Conservation (phyloP, 2,329 filamentous ascomycete genomes). For the Aspergillus bombycis region DNA sequence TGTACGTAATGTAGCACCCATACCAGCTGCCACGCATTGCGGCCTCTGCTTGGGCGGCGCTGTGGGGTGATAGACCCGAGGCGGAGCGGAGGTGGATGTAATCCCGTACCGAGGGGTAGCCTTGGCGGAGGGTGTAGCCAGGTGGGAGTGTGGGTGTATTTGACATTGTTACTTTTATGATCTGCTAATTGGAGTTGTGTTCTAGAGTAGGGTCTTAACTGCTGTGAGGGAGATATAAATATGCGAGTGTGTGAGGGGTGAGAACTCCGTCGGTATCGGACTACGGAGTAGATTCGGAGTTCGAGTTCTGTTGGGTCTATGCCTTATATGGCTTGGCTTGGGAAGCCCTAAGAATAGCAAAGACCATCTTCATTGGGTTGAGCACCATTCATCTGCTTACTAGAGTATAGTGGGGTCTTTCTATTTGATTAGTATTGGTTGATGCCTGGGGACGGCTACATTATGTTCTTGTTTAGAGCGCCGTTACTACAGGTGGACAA, state of each 20-base stretch:
- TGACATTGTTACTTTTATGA: neutral
- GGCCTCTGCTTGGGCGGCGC: conserved; percentile 39
- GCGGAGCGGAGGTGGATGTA: conserved; percentile 45
- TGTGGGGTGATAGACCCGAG: conserved; percentile 43
- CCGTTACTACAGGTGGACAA: too few relatives aligned
- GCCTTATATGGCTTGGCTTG: neutral
- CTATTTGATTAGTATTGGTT: neutral
- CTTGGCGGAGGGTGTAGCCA: conserved; percentile 41
- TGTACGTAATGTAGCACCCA: conserved; percentile 45
- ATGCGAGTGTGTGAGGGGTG: neutral
- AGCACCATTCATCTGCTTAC: neutral
- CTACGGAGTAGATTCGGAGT: neutral
- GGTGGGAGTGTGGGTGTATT: conserved; percentile 26
- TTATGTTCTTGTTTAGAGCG: too few relatives aligned
- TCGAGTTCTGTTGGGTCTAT: neutral
- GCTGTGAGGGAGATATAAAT: neutral
- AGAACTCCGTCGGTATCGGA: neutral
- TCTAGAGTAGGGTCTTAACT: neutral
- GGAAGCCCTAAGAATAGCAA: neutral
- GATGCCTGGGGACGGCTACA: too few relatives aligned
- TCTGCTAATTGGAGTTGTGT: neutral
- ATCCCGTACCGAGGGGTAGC: conserved; percentile 38
- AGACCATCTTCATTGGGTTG: neutral
- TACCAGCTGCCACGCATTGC: conserved; percentile 47
- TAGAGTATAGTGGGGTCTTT: neutral